Conservation (phyloP, 768 basidiomycete genomes). For the Rubroboletus pulcherrimus region DNA sequence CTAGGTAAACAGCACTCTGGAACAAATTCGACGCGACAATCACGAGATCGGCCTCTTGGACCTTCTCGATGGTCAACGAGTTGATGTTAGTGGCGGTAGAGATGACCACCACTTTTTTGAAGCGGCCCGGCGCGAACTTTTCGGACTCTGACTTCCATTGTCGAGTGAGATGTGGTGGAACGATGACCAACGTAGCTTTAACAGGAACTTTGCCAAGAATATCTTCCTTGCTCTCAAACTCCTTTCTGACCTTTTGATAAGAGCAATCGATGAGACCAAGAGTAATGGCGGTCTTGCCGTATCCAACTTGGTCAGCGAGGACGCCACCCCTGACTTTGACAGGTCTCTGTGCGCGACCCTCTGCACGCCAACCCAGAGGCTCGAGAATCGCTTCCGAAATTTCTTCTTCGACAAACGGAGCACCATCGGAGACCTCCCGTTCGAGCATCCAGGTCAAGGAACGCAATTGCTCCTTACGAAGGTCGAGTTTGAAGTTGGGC, state of each 20-base stretch:
- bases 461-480: conserved; percentile 84
- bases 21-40: conserved; percentile 86
- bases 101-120: conserved; percentile 56
- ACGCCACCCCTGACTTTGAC: conserved; percentile 82
- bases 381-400: conserved; percentile 86
- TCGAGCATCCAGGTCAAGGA: conserved; percentile 91
- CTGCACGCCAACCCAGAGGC: conserved; percentile 90
- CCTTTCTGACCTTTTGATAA: conserved; percentile 49
- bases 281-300: conserved; percentile 95
- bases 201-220: conserved; percentile 64
- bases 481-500: conserved; percentile 64
- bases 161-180: conserved; percentile 84
- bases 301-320: conserved; percentile 93
- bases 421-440: conserved; percentile 61
- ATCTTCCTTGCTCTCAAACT: conserved; percentile 49
- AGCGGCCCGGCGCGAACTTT: conserved; percentile 62
- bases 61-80: conserved; percentile 61
- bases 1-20: conserved; percentile 69
- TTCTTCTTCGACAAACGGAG: conserved; percentile 89
- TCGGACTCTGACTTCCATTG: conserved; percentile 87
- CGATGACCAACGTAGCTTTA: conserved; percentile 78
- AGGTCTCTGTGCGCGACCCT: conserved; percentile 80
- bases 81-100: conserved; percentile 71
- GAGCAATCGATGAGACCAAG: conserved; percentile 83
- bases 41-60: conserved; percentile 81